These are phyloP conservation scores for Yarrowia porcina DNA, from an alignment of 805 yeast genomes.

Conservation along the genomic window DNA sequence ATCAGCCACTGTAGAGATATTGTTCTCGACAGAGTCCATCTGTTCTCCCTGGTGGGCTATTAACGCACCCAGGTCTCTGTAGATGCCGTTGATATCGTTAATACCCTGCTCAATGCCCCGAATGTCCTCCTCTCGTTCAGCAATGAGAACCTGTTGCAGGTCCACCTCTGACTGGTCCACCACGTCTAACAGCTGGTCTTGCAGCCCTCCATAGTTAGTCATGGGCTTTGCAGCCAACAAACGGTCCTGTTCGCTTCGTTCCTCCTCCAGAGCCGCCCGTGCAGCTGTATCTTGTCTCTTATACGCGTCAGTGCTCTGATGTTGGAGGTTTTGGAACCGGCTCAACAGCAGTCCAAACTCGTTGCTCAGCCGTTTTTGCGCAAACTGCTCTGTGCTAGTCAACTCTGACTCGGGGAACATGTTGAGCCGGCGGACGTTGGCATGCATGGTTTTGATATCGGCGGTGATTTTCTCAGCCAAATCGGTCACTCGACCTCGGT, in stretches of 20 bases:
- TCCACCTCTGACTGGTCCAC: slow-evolving; percentile 33
- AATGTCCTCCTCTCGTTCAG: slow-evolving; percentile 70
- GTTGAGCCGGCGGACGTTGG: slow-evolving; percentile 9
- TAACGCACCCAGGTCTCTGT: slow-evolving; percentile 71
- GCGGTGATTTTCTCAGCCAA: slow-evolving; percentile 28
- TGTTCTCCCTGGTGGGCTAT: slow-evolving; percentile 84
- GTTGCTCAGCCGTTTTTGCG: slow-evolving; percentile 50
- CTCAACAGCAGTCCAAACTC: slow-evolving; percentile 56
- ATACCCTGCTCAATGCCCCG: slow-evolving; percentile 72
- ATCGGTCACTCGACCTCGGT: slow-evolving; percentile 25
- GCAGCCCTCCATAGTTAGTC: slow-evolving; percentile 5
- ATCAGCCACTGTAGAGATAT: slow-evolving; percentile 58
- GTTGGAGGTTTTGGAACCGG: slow-evolving; percentile 44
- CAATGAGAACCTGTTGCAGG: slow-evolving; percentile 30
- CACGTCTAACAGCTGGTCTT: slow-evolving; percentile 44
- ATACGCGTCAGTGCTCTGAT: slow-evolving; percentile 51
- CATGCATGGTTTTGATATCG: slow-evolving; percentile 28
- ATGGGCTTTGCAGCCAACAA: neutral
- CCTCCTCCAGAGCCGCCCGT: slow-evolving; percentile 19
- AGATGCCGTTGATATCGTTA: slow-evolving; percentile 78
- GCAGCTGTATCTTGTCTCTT: slow-evolving; percentile 28
- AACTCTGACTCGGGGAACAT: slow-evolving; percentile 24
- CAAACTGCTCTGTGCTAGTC: slow-evolving; percentile 37
- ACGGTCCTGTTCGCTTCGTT: slow-evolving; percentile 11
- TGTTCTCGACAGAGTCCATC: slow-evolving; percentile 79